These are phyloP conservation scores for Tolypocladium guangdongense DNA, from an alignment of 2,329 filamentous ascomycete genomes.

Conservation along the genomic window DNA sequence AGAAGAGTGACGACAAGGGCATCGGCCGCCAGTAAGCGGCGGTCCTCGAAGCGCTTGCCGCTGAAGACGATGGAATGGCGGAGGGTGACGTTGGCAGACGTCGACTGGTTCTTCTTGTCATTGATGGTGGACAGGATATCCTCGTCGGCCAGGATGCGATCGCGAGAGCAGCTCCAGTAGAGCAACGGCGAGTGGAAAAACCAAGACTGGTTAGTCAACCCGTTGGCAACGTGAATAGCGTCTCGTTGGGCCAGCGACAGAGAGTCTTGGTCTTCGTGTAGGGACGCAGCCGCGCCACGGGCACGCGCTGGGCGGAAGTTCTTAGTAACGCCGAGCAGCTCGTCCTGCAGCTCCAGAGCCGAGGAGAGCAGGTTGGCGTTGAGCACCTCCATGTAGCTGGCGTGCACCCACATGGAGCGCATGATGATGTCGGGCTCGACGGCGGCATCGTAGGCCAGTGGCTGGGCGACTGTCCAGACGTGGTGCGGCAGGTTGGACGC, in stretches of 20 bases:
- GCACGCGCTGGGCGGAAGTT: constrained; percentile 39
- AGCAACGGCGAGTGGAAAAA: constrained; percentile 75
- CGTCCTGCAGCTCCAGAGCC: constrained; percentile 60
- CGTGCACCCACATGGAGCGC: constrained; percentile 73
- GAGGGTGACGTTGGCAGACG: constrained; percentile 62
- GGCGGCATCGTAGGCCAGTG: constrained; percentile 40
- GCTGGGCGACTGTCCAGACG: constrained; percentile 68
- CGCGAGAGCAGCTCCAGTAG: constrained; percentile 63
- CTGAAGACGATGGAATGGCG: constrained; percentile 73
- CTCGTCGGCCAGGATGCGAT: constrained; percentile 44
- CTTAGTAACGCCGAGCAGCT: constrained; percentile 50
- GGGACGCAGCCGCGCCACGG: constrained; percentile 14
- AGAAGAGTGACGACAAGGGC: constrained; percentile 69
- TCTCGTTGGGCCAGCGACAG: constrained; percentile 38
- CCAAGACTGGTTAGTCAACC: constrained; percentile 53
- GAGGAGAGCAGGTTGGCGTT: constrained; percentile 52
- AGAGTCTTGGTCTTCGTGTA: constrained; percentile 20
- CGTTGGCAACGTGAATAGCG: constrained; percentile 47
- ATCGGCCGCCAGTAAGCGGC: constrained; percentile 59
- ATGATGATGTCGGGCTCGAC: constrained; percentile 62
- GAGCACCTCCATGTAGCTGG: constrained; percentile 68
- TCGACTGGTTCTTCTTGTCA: constrained; percentile 46
- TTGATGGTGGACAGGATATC: constrained; percentile 63
- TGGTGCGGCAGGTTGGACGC: constrained; percentile 64
- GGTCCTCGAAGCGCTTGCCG: constrained; percentile 64